These are phyloP conservation scores for Scorias spongiosa DNA, from an alignment of 2,329 filamentous ascomycete genomes.

Conservation along the genomic window DNA sequence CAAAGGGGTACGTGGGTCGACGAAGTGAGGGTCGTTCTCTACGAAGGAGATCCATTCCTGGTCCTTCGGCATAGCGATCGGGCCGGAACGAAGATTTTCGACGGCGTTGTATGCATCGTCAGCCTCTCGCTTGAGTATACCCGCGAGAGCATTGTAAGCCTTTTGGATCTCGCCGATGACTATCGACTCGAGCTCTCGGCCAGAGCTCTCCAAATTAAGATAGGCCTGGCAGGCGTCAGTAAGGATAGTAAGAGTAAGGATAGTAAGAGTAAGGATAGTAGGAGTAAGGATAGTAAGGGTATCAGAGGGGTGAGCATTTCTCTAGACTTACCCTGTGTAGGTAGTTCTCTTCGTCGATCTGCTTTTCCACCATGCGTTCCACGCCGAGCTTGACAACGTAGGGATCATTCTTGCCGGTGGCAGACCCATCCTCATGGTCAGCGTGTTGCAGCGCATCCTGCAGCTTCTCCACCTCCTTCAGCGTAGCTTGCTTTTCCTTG, in stretches of 20 bases:
- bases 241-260: too few relatives aligned
- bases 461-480: constrained; percentile 62
- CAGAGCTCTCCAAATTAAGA: constrained; percentile 84
- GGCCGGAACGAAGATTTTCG: constrained; percentile 68
- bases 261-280: not conserved
- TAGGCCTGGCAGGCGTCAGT: constrained; percentile 50
- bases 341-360: constrained; percentile 96
- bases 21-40: constrained; percentile 65
- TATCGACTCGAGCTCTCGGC: constrained; percentile 87
- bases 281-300: not conserved
- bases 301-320: constrained; percentile 1
- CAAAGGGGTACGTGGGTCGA: constrained; percentile 68
- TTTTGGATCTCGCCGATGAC: constrained; percentile 97
- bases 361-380: constrained; percentile 78
- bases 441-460: constrained; percentile 67
- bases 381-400: constrained; percentile 75
- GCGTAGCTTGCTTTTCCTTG: constrained; percentile 79
- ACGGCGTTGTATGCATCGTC: constrained; percentile 65
- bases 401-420: constrained; percentile 78
- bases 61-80: constrained; percentile 86
- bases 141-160: constrained; percentile 85
- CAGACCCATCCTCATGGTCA: constrained; percentile 55
- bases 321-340: constrained; percentile 56
- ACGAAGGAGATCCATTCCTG: constrained; percentile 81
- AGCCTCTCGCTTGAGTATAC: constrained; percentile 80